A percentile compares a stretch with the other conserved stretches of the same genome.
Evolutionary conservation across 305 asterid genomes (phyloP).

Genomic region (Euphrasia arctica): DNA sequence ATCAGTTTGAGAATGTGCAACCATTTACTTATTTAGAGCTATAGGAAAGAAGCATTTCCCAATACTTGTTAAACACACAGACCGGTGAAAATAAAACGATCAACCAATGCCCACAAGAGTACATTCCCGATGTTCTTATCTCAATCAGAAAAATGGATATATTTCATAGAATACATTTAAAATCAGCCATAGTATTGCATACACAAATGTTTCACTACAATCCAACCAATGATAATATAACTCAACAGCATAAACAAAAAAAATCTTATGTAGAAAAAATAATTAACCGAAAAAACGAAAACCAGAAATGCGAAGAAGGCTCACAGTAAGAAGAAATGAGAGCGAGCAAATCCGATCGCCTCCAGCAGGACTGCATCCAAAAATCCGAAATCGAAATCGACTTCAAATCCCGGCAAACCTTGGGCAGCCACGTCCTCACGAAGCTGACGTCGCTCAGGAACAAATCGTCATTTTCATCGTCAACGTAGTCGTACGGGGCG

Average conservation of each 20-base stretch:
- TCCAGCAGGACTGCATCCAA: constrained; percentile 79
- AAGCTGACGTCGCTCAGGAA: constrained; percentile 49
- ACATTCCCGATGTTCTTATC: too few species aligned
- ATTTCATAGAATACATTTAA: not conserved
- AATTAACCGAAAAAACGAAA: constrained; percentile 12
- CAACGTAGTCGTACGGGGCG: constrained; percentile 50
- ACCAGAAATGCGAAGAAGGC: constrained; percentile 21
- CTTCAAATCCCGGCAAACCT: constrained; percentile 38
- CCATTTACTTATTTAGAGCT: not conserved
- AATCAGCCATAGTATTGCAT: not conserved
- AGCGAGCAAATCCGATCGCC: constrained; percentile 51
- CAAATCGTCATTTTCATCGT: constrained; percentile 61
- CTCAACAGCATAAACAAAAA: not conserved
- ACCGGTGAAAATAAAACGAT: too few species aligned
- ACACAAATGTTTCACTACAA: not conserved
- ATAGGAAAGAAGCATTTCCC: constrained; percentile 6
- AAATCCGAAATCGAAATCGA: constrained; percentile 60
- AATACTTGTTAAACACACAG: constrained; percentile 12
- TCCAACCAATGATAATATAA: not conserved
- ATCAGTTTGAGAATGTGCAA: not conserved
- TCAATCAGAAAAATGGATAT: not conserved
- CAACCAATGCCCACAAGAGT: too few species aligned
- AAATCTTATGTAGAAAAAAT: not conserved
- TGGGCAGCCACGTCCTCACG: constrained; percentile 50
- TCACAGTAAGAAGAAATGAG: constrained; percentile 57